A percentile compares a stretch with the other conserved stretches of the same genome.
phyloP scores from a whole-genome alignment of 768 basidiomycete species.

The Amanita phalloides region DNA sequence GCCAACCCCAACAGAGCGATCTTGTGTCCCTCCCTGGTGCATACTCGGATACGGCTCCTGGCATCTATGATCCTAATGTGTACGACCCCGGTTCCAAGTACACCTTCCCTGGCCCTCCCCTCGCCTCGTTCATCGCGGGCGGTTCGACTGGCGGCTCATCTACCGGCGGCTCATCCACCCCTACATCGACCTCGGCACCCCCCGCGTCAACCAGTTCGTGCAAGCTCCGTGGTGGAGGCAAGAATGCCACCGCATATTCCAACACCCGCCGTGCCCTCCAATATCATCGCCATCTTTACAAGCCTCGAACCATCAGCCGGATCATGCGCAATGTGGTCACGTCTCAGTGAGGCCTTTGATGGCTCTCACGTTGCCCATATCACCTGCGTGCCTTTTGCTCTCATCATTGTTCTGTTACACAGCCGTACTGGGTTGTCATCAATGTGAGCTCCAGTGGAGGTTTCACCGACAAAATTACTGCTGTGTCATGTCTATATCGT shows the following conservation, averaged over 20 bases:
- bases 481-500: too few relatives aligned
- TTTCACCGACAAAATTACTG: too few relatives aligned
- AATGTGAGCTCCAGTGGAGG: too few relatives aligned
- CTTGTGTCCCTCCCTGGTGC: constrained; percentile 65
- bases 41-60: constrained; percentile 60
- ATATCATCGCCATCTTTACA: neutral
- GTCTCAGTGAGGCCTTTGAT: too few relatives aligned
- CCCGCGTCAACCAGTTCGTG: neutral
- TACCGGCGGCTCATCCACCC: neutral
- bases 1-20: constrained; percentile 31
- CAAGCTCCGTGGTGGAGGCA: neutral
- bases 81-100: constrained; percentile 23
- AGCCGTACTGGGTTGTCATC: too few relatives aligned
- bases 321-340: constrained; percentile 21
- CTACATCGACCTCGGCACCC: neutral
- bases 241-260: neutral
- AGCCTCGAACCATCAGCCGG: constrained; percentile 21
- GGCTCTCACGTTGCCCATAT: neutral
- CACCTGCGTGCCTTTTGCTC: neutral
- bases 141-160: neutral
- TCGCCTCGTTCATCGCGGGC: constrained; percentile 28
- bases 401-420: too few relatives aligned
- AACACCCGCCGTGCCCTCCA: neutral
- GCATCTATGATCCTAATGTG: constrained; percentile 31
- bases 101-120: constrained; percentile 40